Conservation (phyloP, 257 asterid genomes). For the Solanum raphanifolium region DNA sequence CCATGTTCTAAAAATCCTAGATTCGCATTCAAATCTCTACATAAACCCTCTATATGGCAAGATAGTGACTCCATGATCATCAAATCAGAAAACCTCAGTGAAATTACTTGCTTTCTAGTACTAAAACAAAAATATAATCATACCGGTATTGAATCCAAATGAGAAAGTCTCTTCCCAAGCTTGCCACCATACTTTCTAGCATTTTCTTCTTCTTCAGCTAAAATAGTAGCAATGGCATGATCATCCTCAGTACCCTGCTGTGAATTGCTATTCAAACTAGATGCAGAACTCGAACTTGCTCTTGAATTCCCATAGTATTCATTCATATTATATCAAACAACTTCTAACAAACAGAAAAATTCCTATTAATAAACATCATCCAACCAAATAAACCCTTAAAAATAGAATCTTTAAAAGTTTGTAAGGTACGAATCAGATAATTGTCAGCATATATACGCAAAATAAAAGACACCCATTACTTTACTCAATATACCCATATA, state of each 20-base stretch:
- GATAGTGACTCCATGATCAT: neutral
- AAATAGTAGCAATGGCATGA: slow-evolving; percentile 68
- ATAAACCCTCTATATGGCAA: neutral
- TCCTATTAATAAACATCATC: neutral
- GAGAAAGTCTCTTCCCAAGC: slow-evolving; percentile 85
- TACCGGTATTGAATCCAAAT: slow-evolving; percentile 88
- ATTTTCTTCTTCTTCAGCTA: slow-evolving; percentile 59
- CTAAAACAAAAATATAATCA: neutral
- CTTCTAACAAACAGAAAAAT: neutral
- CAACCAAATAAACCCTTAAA: neutral
- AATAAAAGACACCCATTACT: neutral
- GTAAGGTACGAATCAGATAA: neutral
- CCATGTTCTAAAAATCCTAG: neutral
- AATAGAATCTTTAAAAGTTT: neutral
- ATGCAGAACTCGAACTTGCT: slow-evolving; percentile 51
- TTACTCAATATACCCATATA: neutral
- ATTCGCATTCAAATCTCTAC: neutral
- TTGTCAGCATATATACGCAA: neutral
- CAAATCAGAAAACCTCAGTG: neutral
- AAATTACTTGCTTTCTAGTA: neutral
- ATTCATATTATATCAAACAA: slow-evolving; percentile 20
- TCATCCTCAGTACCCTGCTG: slow-evolving; percentile 83
- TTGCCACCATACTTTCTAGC: slow-evolving; percentile 17
- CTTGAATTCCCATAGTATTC: slow-evolving; percentile 32
- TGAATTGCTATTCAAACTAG: slow-evolving; percentile 64